Percentiles rank a stretch among this genome's conserved stretches.
These are phyloP conservation scores for Diaporthe longicolla DNA, from an alignment of 2,329 filamentous ascomycete species.

Conservation along the genomic window DNA sequence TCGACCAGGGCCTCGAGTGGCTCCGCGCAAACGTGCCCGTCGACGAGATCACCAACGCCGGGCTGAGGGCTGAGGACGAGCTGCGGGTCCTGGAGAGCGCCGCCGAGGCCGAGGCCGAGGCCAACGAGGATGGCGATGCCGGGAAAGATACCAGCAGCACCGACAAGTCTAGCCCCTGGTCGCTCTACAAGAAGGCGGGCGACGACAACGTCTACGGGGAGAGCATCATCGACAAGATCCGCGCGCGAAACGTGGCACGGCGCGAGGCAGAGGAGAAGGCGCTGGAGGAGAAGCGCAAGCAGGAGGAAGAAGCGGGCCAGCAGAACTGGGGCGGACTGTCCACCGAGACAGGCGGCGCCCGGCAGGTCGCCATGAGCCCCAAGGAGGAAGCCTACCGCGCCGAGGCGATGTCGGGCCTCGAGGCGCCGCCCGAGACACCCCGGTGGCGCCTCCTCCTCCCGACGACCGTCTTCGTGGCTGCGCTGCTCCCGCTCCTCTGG, in stretches of 20 bases:
- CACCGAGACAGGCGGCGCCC: slow-evolving; percentile 44
- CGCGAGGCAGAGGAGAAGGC: slow-evolving; percentile 62
- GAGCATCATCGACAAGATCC: slow-evolving; percentile 70
- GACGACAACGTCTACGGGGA: slow-evolving; percentile 69
- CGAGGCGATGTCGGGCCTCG: slow-evolving; percentile 64
- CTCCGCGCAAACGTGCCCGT: slow-evolving; percentile 68
- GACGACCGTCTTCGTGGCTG: slow-evolving; percentile 62
- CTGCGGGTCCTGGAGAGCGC: slow-evolving; percentile 64
- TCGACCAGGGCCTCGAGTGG: slow-evolving; percentile 65
- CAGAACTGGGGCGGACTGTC: slow-evolving; percentile 59
- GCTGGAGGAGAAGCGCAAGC: slow-evolving; percentile 56
- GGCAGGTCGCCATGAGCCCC: slow-evolving; percentile 51
- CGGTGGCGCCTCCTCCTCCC: slow-evolving; percentile 69
- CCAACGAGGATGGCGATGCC: slow-evolving; percentile 43
- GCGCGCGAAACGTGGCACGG: slow-evolving; percentile 65
- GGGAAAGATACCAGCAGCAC: slow-evolving; percentile 44
- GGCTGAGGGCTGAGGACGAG: slow-evolving; percentile 74
- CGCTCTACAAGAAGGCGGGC: slow-evolving; percentile 44
- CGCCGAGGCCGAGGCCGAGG: slow-evolving; percentile 43
- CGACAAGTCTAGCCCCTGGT: slow-evolving; percentile 37
- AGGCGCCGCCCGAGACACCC: slow-evolving; percentile 66
- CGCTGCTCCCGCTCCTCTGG: slow-evolving; percentile 59
- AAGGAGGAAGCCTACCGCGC: slow-evolving; percentile 59
- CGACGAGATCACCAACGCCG: slow-evolving; percentile 73
- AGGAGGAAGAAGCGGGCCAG: slow-evolving; percentile 58